Conservation (phyloP, 352 stramenopile species). For the Globisporangium spinosum region DNA sequence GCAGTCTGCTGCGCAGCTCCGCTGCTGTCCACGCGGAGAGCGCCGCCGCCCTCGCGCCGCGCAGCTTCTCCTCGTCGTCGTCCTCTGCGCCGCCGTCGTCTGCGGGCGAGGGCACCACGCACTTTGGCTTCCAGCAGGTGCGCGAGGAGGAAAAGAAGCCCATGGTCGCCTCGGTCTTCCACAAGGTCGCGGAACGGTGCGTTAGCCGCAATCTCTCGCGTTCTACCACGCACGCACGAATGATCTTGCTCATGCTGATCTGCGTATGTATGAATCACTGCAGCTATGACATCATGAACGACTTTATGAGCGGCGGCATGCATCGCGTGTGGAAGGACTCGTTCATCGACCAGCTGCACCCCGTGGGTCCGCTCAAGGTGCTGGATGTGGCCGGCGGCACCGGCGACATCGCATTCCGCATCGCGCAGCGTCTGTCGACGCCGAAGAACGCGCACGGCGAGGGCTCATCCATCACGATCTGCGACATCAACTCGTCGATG, state of each 20-base stretch:
- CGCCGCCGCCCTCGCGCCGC: background rate
- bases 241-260: background rate
- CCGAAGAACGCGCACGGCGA: slow-evolving; percentile 25
- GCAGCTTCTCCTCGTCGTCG: background rate
- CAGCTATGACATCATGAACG: slow-evolving; percentile 98
- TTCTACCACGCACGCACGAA: background rate
- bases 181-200: slow-evolving; percentile 95
- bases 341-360: slow-evolving; percentile 88
- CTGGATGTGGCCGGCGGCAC: slow-evolving; percentile 98
- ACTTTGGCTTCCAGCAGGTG: slow-evolving; percentile 91
- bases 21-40: background rate
- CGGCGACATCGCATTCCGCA: slow-evolving; percentile 98
- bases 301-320: slow-evolving; percentile 97
- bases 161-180: slow-evolving; percentile 96
- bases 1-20: background rate
- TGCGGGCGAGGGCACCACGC: slow-evolving; percentile 42
- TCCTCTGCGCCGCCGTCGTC: background rate
- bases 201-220: background rate
- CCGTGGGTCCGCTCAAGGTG: slow-evolving; percentile 64
- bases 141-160: slow-evolving; percentile 91
- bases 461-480: slow-evolving; percentile 91
- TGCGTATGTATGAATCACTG: background rate
- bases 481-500: slow-evolving; percentile 99
- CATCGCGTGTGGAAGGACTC: slow-evolving; percentile 97
- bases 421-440: slow-evolving; percentile 70